phyloP scores from a whole-genome alignment of 2,329 filamentous ascomycete species.

The Aspergillus brasiliensis region DNA sequence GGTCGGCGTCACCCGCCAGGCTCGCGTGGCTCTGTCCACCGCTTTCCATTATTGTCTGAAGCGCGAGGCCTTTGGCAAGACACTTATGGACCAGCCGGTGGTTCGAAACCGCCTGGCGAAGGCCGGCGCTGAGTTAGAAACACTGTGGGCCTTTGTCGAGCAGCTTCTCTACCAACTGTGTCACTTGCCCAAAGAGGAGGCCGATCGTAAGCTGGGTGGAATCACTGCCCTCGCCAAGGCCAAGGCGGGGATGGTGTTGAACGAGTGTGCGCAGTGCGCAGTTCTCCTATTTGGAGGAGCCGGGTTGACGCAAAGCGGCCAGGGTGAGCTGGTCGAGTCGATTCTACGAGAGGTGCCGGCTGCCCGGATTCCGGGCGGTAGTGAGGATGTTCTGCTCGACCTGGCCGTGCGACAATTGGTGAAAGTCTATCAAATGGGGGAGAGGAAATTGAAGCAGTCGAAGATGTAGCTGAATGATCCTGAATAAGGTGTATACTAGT shows the following conservation, averaged over 20 bases:
- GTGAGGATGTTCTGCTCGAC: conserved; percentile 73
- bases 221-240: conserved; percentile 73
- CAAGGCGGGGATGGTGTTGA: conserved; percentile 69
- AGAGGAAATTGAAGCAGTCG: conserved; percentile 31
- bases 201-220: conserved; percentile 63
- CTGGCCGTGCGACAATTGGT: conserved; percentile 69
- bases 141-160: conserved; percentile 72
- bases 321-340: conserved; percentile 71
- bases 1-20: conserved; percentile 64
- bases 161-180: conserved; percentile 70
- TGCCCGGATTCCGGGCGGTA: conserved; percentile 66
- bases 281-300: conserved; percentile 74
- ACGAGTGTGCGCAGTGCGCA: conserved; percentile 70
- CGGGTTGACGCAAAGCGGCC: conserved; percentile 67
- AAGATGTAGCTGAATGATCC: conserved; percentile 26
- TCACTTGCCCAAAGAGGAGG: conserved; percentile 54
- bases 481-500: not conserved
- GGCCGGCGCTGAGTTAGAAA: conserved; percentile 67
- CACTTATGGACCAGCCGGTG: conserved; percentile 72
- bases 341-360: conserved; percentile 67
- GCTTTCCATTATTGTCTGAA: conserved; percentile 67
- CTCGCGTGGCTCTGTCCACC: conserved; percentile 60
- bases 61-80: conserved; percentile 68
- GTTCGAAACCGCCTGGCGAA: conserved; percentile 74
- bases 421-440: conserved; percentile 60